Percentiles rank a stretch among this genome's conserved stretches.
Evolutionary conservation across 768 basidiomycete species (phyloP).

Genomic region (Auriscalpium microsporum): DNA sequence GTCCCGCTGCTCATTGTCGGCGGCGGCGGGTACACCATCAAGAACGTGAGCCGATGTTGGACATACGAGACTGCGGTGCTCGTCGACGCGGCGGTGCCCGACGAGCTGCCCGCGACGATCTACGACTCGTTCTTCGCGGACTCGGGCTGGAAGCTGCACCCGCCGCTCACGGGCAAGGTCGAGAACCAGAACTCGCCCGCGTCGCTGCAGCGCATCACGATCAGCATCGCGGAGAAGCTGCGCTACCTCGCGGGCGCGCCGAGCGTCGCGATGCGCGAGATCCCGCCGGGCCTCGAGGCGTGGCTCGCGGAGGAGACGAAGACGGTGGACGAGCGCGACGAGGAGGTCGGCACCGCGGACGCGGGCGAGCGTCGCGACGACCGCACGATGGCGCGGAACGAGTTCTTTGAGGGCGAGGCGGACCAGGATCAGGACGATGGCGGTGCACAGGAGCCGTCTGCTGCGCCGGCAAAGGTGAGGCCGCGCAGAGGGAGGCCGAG

Average conservation of each 20-base stretch:
- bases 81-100: slow-evolving; percentile 73
- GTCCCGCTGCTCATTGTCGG: slow-evolving; percentile 88
- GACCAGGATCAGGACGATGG: slow-evolving; percentile 28
- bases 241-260: slow-evolving; percentile 92
- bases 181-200: slow-evolving; percentile 87
- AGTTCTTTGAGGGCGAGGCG: slow-evolving; percentile 63
- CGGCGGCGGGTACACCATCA: slow-evolving; percentile 94
- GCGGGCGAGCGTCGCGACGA: slow-evolving; percentile 52
- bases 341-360: slow-evolving; percentile 49
- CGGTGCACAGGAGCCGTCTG: slow-evolving; percentile 15
- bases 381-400: slow-evolving; percentile 47
- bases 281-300: slow-evolving; percentile 83
- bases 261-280: slow-evolving; percentile 94
- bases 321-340: slow-evolving; percentile 59
- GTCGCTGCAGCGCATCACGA: slow-evolving; percentile 80
- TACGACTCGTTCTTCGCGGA: slow-evolving; percentile 94
- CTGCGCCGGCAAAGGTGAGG: slow-evolving; percentile 11
- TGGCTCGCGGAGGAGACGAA: slow-evolving; percentile 67
- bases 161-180: slow-evolving; percentile 83
- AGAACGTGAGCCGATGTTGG: slow-evolving; percentile 98
- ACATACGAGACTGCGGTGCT: slow-evolving; percentile 95
- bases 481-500: slow-evolving; percentile 10
- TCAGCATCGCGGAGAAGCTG: slow-evolving; percentile 78
- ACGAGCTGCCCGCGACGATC: slow-evolving; percentile 79
- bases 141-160: slow-evolving; percentile 87